Percentiles rank a stretch among this genome's conserved stretches.
These are phyloP conservation scores for Asterella californica DNA, from an alignment of 225 moss, liverwort and hornwort species.

Conservation along the genomic window DNA sequence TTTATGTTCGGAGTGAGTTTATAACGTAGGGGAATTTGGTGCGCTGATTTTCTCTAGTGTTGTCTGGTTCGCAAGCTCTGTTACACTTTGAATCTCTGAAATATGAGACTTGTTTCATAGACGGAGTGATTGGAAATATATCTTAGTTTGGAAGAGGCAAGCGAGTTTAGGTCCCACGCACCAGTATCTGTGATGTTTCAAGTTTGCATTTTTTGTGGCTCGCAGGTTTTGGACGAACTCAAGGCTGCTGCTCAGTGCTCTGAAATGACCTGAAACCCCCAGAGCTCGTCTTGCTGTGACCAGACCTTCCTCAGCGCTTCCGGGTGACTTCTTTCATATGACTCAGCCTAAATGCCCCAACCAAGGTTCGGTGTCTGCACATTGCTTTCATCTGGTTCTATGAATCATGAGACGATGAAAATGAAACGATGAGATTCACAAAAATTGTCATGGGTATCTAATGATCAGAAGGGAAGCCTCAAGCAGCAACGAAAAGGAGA, in stretches of 20 bases:
- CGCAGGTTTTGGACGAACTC: slow-evolving; percentile 39
- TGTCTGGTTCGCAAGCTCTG: background rate
- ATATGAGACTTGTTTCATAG: background rate
- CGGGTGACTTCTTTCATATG: slow-evolving; percentile 31
- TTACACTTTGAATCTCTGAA: background rate
- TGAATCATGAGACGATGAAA: too few relatives aligned
- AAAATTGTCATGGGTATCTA: background rate
- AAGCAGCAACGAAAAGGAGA: too few relatives aligned
- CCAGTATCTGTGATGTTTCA: background rate
- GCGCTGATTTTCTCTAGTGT: background rate
- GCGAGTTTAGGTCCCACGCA: background rate
- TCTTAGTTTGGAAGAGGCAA: background rate
- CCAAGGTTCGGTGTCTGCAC: slow-evolving; percentile 23
- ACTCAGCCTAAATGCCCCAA: slow-evolving; percentile 29
- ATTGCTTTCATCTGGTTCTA: background rate
- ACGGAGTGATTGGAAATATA: background rate
- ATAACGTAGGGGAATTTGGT: too few relatives aligned
- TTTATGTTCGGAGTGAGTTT: background rate
- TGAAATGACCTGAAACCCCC: slow-evolving; percentile 21
- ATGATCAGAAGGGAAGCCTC: background rate
- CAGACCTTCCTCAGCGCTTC: slow-evolving; percentile 33
- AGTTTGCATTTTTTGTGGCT: background rate
- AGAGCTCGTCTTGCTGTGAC: slow-evolving; percentile 1
- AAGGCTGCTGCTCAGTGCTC: slow-evolving; percentile 38
- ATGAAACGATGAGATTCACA: too few relatives aligned